A percentile compares a stretch with the other conserved stretches of the same genome.
Conservation (phyloP, 1,284 basidiomycete genomes). For the Rhodotorula sp. region DNA sequence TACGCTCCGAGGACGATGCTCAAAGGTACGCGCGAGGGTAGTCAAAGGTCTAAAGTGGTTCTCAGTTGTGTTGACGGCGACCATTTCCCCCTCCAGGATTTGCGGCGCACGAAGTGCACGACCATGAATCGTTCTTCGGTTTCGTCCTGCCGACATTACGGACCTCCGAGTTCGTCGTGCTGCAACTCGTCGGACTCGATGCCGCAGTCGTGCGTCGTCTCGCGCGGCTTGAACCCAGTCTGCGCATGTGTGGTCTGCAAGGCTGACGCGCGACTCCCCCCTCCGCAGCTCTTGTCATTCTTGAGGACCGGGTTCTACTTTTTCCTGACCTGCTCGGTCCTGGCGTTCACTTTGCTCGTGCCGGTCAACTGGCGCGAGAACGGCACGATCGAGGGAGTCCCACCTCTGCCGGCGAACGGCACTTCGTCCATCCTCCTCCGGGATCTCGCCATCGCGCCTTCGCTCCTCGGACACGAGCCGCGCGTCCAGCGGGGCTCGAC, state of each 20-base stretch:
- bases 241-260: background rate
- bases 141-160: conserved; percentile 92
- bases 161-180: conserved; percentile 87
- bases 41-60: too few relatives aligned
- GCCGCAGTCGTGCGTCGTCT: conserved; percentile 72
- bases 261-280: background rate
- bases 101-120: conserved; percentile 83
- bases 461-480: conserved; percentile 25
- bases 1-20: conserved; percentile 92
- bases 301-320: conserved; percentile 92
- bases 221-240: background rate
- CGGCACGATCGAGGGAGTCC: conserved; percentile 59
- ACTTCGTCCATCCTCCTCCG: conserved; percentile 43
- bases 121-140: conserved; percentile 79
- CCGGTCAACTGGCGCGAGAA: conserved; percentile 79
- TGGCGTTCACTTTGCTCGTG: conserved; percentile 77
- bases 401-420: conserved; percentile 55
- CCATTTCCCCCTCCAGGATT: conserved; percentile 59
- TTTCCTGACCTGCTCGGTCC: conserved; percentile 72
- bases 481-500: conserved; percentile 47
- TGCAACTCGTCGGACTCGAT: conserved; percentile 94
- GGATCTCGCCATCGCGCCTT: conserved; percentile 42
- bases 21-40: conserved; percentile 63
- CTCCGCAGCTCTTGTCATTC: conserved; percentile 77
- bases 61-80: background rate